Conservation (phyloP, 2,329 filamentous ascomycete genomes). For the Verticillium zaregamsianum region DNA sequence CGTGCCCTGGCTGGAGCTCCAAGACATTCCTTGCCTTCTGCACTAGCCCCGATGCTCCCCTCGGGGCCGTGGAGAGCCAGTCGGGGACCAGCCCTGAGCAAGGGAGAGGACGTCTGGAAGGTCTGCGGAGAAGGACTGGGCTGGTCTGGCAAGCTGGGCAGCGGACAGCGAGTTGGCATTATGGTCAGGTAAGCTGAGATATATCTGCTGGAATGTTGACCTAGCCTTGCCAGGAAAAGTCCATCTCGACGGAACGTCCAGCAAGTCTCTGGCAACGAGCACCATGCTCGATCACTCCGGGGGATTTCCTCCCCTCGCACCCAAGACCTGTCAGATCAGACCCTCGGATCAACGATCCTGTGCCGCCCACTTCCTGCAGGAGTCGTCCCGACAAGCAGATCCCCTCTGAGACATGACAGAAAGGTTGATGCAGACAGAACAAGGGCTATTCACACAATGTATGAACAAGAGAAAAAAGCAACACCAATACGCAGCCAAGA, state of each 20-base stretch:
- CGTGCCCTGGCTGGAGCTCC: not conserved
- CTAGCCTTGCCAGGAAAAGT: not conserved
- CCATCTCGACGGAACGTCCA: not conserved
- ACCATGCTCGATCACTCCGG: too few relatives aligned
- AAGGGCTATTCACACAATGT: too few relatives aligned
- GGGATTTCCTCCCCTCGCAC: not conserved
- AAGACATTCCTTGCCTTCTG: constrained; percentile 3
- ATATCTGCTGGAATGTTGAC: not conserved
- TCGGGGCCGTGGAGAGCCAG: not conserved
- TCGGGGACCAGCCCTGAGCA: not conserved
- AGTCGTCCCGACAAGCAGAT: not conserved
- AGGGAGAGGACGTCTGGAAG: not conserved
- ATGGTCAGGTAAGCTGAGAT: not conserved
- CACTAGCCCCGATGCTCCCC: not conserved
- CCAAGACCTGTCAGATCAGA: constrained; percentile 2
- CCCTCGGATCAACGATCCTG: not conserved
- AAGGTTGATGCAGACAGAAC: not conserved
- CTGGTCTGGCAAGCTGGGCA: not conserved
- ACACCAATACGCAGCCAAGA: not conserved
- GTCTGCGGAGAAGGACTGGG: not conserved
- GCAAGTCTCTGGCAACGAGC: not conserved
- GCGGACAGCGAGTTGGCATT: not conserved
- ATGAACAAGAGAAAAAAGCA: not conserved
- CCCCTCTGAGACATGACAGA: not conserved
- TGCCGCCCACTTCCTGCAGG: not conserved